phyloP scores from a whole-genome alignment of 1,284 basidiomycete species.

The Gomphus bonarii region DNA sequence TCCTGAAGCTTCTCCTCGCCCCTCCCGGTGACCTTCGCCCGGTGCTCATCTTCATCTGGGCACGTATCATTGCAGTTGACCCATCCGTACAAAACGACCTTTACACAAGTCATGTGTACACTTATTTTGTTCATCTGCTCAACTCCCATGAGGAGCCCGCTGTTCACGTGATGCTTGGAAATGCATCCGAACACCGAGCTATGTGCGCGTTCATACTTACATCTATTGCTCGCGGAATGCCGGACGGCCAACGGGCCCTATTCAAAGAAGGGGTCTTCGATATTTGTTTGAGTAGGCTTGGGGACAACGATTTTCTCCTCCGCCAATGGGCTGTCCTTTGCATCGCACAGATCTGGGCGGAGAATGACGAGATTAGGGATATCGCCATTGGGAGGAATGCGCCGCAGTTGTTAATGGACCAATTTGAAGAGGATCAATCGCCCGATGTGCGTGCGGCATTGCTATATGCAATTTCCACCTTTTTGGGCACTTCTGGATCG shows the following conservation, averaged over 20 bases:
- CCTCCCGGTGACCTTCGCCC: constrained; percentile 92
- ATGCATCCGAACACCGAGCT: constrained; percentile 92
- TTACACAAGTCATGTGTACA: constrained; percentile 76
- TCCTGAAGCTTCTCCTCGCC: constrained; percentile 91
- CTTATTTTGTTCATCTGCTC: constrained; percentile 82
- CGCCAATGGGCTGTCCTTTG: constrained; percentile 93
- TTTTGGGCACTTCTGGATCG: constrained; percentile 84
- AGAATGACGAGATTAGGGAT: constrained; percentile 84
- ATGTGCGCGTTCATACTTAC: constrained; percentile 98
- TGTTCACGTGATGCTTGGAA: constrained; percentile 53
- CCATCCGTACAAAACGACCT: constrained; percentile 88
- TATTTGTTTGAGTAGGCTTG: constrained; percentile 74
- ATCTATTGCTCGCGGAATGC: constrained; percentile 86
- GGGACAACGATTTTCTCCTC: constrained; percentile 84
- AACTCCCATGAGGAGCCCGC: constrained; percentile 48
- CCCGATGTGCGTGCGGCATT: constrained; percentile 65
- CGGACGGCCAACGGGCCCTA: constrained; percentile 80
- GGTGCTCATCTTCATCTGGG: constrained; percentile 99
- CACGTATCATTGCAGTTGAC: constrained; percentile 93
- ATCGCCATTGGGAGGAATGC: constrained; percentile 75
- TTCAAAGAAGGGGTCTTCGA: constrained; percentile 83
- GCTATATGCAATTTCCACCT: constrained; percentile 86
- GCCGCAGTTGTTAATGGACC: constrained; percentile 77
- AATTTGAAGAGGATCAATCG: constrained; percentile 77
- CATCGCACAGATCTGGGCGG: constrained; percentile 93